phyloP scores from a whole-genome alignment of 2,329 filamentous ascomycete species.

The Claviceps fusiformis region DNA sequence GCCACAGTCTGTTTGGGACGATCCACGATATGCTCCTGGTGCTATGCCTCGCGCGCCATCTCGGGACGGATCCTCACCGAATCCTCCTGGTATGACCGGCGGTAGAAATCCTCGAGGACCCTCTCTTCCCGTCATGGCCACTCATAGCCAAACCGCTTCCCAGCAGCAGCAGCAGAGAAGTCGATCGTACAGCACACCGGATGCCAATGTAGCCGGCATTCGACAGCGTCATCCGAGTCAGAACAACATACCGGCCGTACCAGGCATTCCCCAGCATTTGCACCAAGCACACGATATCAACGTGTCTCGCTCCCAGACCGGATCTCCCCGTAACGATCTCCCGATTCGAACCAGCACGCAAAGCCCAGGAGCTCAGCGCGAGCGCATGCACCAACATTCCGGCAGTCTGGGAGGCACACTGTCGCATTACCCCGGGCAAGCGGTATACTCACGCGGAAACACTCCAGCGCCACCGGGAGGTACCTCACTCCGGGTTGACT shows the following conservation, averaged over 20 bases:
- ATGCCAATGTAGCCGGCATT: slow-evolving; percentile 63
- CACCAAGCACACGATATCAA: slow-evolving; percentile 45
- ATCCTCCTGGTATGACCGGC: slow-evolving; percentile 48
- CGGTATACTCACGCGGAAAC: slow-evolving; percentile 35
- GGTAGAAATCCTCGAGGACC: slow-evolving; percentile 60
- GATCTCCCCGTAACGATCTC: slow-evolving; percentile 58
- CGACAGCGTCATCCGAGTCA: slow-evolving; percentile 41
- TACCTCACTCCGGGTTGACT: slow-evolving; percentile 24
- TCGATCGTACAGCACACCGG: slow-evolving; percentile 87
- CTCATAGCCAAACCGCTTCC: slow-evolving; percentile 38
- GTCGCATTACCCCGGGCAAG: slow-evolving; percentile 43
- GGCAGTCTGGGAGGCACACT: slow-evolving; percentile 37
- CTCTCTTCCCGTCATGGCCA: slow-evolving; percentile 61
- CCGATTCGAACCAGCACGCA: slow-evolving; percentile 57
- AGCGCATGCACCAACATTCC: slow-evolving; percentile 37
- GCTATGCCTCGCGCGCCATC: slow-evolving; percentile 73
- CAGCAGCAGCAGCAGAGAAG: slow-evolving; percentile 54
- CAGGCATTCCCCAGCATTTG: slow-evolving; percentile 61
- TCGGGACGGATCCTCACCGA: slow-evolving; percentile 56
- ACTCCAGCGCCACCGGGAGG: slow-evolving; percentile 24
- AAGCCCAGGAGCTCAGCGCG: slow-evolving; percentile 54
- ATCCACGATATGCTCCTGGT: slow-evolving; percentile 80
- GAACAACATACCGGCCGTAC: slow-evolving; percentile 53
- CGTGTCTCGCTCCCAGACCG: slow-evolving; percentile 68
- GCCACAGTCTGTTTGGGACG: slow-evolving; percentile 55